A percentile compares a stretch with the other conserved stretches of the same genome.
phyloP scores from a whole-genome alignment of 805 yeast genomes.

The Saccharomycopsis guyanensis region DNA sequence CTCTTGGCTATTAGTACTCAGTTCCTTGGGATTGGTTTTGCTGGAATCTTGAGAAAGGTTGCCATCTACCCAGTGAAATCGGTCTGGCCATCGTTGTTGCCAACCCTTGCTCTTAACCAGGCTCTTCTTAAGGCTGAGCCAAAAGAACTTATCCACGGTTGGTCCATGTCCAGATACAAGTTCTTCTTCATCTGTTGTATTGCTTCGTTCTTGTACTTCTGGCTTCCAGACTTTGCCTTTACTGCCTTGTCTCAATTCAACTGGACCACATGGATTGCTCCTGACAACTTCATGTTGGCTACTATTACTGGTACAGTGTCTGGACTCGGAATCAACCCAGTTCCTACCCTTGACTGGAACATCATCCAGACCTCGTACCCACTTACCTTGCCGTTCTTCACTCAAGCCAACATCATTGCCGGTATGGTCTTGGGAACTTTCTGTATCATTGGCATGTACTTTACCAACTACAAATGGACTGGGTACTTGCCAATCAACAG shows the following conservation, averaged over 20 bases:
- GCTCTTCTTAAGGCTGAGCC: conserved; percentile 35
- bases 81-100: conserved; percentile 47
- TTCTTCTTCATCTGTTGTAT: conserved; percentile 29
- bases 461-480: conserved; percentile 35
- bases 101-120: conserved; percentile 41
- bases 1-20: conserved; percentile 47
- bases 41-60: conserved; percentile 54
- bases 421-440: conserved; percentile 31
- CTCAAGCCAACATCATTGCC: conserved; percentile 27
- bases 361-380: conserved; percentile 28
- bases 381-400: conserved; percentile 39
- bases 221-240: conserved; percentile 40
- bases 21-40: conserved; percentile 60
- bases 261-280: conserved; percentile 56
- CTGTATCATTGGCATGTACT: conserved; percentile 32
- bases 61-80: conserved; percentile 44
- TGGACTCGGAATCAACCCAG: conserved; percentile 49
- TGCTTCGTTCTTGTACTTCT: conserved; percentile 34
- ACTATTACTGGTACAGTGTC: conserved; percentile 38
- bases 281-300: conserved; percentile 41
- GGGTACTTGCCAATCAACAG: conserved; percentile 38
- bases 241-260: conserved; percentile 36
- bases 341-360: conserved; percentile 50
- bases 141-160: conserved; percentile 29
- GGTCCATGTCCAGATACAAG: conserved; percentile 30